Evolutionary conservation across 2,329 filamentous ascomycete genomes (phyloP), one percentile per base, ranked within the genome.

Genomic region (Calonectria pteridis): DNA sequence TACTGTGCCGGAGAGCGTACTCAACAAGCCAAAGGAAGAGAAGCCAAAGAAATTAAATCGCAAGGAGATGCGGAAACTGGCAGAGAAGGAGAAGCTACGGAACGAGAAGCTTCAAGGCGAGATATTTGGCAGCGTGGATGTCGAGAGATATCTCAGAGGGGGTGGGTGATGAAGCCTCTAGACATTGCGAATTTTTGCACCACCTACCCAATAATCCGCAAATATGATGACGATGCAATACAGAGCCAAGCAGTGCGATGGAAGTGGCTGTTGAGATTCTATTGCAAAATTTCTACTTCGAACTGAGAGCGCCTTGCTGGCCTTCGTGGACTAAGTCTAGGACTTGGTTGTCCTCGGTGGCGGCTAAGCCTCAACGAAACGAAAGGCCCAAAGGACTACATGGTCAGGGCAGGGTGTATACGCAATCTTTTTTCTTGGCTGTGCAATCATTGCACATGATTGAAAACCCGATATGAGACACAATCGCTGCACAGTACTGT

Each of bases 91-190:
- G 71, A 93, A 88, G 84, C 91, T 86, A 82, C 92, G 88, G 74
- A 88, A 89, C 23, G 90, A 94, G 73, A 91, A 85, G 79, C 82
- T 98, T 73, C 89, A 92, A 76, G 88, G 91, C 77, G 88, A 94
- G 85, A 93, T 98, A 75, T 96, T 94, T 84, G 89, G 91, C 26
- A 92, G 91, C 77, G 90, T 94, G n/a, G 93, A 96, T 77, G 86
- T 97, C 69, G 91, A 95, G 79, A 91, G 89, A 80, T 97, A 97
- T 82, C 84, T 97, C 23, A 90, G 92, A 59, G 83, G 84, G 3
- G 76, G 81, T 71, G 80, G 82, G 49, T 78, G 67, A 79, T 2
- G 18, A 50, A 16, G 35, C 10, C 33, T 9, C 51, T 35, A n/a
- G n/a, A 28, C 6, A 31, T 29, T 63, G 9, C 13, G 43, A 46